Evolutionary conservation across 1,139 yeast species (phyloP), one percentile per base, ranked within the genome.

Genomic region (Groenewaldozyma auringiensis): DNA sequence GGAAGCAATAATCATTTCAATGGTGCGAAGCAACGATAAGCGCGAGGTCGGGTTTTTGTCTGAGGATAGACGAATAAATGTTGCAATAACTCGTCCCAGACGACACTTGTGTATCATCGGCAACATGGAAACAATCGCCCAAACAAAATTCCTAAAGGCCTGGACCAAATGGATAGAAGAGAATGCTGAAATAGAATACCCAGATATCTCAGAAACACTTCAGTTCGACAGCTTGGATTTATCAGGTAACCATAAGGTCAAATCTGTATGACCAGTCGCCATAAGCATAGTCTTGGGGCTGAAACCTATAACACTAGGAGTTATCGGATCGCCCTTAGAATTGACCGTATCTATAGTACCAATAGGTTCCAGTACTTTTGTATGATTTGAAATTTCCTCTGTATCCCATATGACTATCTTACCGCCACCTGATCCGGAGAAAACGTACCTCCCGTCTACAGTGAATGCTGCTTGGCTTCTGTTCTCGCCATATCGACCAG

Each of bases 11-110:
- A 72, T 88, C 1, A 71, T 88, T n/a, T 78, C 94, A 0, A 63
- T 88, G 47, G 96, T 87, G 1, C 69, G 96, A 45, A 83, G 94
- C 14, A 88, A 88, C 58, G 74, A 74, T 40, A 57, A 65, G 9
- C 65, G 72, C 40, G 83, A 81, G 46, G 80, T 87, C 43, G 96
- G 96, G 14, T 87, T 87, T 58, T 66, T 87, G 47, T 71, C 73
- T 36, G 95, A 87, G 55, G 73, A 75, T 48, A 67, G 88, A 31
- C 53, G 69, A 35, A 68, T 87, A 46, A 88, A 88, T 59, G 97
- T 89, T 35, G 95, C 96, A 2, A 87, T 89, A 65, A 88, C 97
- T 0, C 72, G 98, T 53, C 87, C 96, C 2, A 82, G 83, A 58
- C 70, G 92, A 50, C 97, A 89, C 56, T 68, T 92, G 4, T 85